Evolutionary conservation across 2,329 filamentous ascomycete genomes (phyloP).

Genomic region (Didymella keratinophila): DNA sequence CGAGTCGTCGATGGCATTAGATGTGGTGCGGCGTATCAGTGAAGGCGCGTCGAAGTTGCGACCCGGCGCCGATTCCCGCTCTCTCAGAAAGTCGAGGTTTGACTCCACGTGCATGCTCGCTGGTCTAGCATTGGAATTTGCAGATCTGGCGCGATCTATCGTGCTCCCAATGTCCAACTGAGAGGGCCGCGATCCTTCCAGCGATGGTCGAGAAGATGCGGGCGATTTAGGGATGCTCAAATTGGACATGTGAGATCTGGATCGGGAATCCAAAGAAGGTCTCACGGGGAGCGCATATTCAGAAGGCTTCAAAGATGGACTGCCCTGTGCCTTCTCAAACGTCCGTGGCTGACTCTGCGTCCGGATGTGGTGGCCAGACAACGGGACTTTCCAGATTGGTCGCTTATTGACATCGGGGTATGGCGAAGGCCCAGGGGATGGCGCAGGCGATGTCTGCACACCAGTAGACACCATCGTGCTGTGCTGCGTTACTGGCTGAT

Average conservation of each 20-base stretch:
- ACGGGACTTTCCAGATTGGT: slow-evolving; percentile 64
- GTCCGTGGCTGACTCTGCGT: slow-evolving; percentile 60
- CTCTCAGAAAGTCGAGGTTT: slow-evolving; percentile 81
- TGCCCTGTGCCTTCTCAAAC: slow-evolving; percentile 48
- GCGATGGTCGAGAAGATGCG: slow-evolving; percentile 69
- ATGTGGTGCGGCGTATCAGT: slow-evolving; percentile 38
- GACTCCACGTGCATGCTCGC: slow-evolving; percentile 84
- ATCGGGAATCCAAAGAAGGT: slow-evolving; percentile 56
- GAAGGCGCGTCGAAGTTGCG: slow-evolving; percentile 45
- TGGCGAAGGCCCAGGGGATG: slow-evolving; percentile 47
- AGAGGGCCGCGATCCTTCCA: slow-evolving; percentile 74
- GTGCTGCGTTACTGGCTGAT: slow-evolving; percentile 57
- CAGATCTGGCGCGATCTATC: slow-evolving; percentile 67
- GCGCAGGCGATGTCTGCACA: slow-evolving; percentile 76
- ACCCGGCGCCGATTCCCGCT: slow-evolving; percentile 68
- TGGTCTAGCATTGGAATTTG: slow-evolving; percentile 74
- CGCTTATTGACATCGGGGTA: slow-evolving; percentile 52
- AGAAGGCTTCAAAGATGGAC: slow-evolving; percentile 47
- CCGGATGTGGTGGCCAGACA: slow-evolving; percentile 52
- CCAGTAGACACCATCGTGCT: slow-evolving; percentile 72
- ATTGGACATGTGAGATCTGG: slow-evolving; percentile 60
- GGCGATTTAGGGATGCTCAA: slow-evolving; percentile 63
- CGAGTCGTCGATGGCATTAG: slow-evolving; percentile 45
- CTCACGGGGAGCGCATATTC: slow-evolving; percentile 50
- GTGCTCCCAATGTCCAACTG: slow-evolving; percentile 67